Conservation (phyloP, 768 basidiomycete genomes). For the Tylopilus vinaceipallidus region DNA sequence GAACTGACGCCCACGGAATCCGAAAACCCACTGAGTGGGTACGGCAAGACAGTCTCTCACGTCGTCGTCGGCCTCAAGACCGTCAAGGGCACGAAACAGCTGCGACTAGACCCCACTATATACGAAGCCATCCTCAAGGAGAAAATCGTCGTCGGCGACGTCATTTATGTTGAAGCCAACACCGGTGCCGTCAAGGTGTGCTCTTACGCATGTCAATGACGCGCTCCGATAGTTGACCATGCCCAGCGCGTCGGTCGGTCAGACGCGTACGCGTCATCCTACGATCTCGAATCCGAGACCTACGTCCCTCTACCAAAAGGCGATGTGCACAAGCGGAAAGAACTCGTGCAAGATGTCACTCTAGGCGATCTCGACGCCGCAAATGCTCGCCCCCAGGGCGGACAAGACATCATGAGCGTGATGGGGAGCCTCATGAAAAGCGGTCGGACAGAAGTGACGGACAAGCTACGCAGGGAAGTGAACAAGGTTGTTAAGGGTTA, state of each 20-base stretch:
- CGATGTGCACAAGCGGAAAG: constrained; percentile 94
- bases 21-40: constrained; percentile 95
- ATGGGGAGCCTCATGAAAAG: constrained; percentile 93
- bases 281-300: constrained; percentile 96
- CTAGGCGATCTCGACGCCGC: constrained; percentile 95
- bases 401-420: constrained; percentile 98
- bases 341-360: constrained; percentile 93
- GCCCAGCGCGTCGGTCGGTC: constrained; percentile 89
- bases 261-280: constrained; percentile 96
- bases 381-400: constrained; percentile 93
- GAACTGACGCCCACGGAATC: constrained; percentile 95
- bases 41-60: constrained; percentile 98
- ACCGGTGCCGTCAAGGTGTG: constrained; percentile 92
- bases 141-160: constrained; percentile 94
- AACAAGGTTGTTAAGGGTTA: constrained; percentile 97
- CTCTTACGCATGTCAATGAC: constrained; percentile 1
- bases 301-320: constrained; percentile 98
- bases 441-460: constrained; percentile 93
- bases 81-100: constrained; percentile 88
- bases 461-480: constrained; percentile 92
- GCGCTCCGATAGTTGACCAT: neutral
- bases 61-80: constrained; percentile 96
- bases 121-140: constrained; percentile 98
- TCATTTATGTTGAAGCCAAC: constrained; percentile 92
- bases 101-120: constrained; percentile 90